Base-by-base conservation (phyloP, 1,284 basidiomycete genomes). In the Lignosus rhinocerotis region DNA sequence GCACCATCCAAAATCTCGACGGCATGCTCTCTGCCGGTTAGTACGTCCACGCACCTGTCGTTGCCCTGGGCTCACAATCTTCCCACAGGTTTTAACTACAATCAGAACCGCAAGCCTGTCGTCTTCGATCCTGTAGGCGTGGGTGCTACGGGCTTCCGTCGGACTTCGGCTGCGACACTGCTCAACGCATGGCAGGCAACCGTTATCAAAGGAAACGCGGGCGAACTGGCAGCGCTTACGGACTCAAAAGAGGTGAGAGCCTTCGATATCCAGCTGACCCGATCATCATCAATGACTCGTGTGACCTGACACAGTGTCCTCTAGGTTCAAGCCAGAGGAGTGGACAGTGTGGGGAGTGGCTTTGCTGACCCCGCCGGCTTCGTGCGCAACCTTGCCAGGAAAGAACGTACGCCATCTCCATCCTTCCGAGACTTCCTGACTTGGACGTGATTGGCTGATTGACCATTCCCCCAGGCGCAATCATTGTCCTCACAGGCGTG, bases 131-230 rank as follows among this genome's bases (percentile, higher is more conserved):
- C 96, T 1, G 96, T 98, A 5, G 96, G 94, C 3, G 85, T 96
- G 0, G 95, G 95, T 6, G 94, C 96, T 0, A 93, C 92, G 4
- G 65, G 73, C 1, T 93, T 87, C 71, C 81, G 96, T 41, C 84
- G 84, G 62, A 74, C 78, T 16, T 82, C 80, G 12, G 84, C 87
- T 7, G 58, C 71, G 86, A 91, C 88, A 55, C 80, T 98, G 12
- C 76, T 98, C n/a, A 82, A 91, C 62, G 76, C 81, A 47, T 96
- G 91, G 83, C 95, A 98, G 72, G 86, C 92, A 16, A 90, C 90
- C 17, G 88, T 97, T 17, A 94, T 98, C 76, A 98, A 98, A 74
- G 96, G 96, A 6, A 98, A 98, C 70, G 91, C 94, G 0, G 94
- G 86, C 19, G 96, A 98, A 73, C 87, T 98, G 21, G 93, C 86